phyloP scores from a whole-genome alignment of 805 yeast species.

The Jamesozyma piceae region DNA sequence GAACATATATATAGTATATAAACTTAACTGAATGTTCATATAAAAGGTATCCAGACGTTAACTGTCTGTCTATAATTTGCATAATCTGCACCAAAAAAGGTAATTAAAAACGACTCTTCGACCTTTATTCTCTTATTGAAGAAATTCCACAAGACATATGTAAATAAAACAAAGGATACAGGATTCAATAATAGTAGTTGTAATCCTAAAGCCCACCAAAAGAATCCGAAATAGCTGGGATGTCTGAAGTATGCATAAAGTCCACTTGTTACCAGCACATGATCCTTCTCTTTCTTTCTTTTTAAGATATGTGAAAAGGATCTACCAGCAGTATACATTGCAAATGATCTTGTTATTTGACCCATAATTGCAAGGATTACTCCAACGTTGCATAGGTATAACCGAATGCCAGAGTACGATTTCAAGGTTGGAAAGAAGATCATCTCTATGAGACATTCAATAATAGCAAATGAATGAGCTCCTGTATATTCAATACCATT shows the following conservation, averaged over 20 bases:
- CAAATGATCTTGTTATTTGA: constrained; percentile 57
- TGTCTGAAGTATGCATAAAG: constrained; percentile 63
- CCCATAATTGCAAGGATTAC: constrained; percentile 41
- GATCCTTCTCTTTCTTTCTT: constrained; percentile 41
- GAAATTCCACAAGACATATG: constrained; percentile 53
- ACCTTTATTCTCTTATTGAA: constrained; percentile 55
- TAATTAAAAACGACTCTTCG: constrained; percentile 59
- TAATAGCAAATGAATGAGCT: constrained; percentile 48
- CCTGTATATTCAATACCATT: constrained; percentile 51
- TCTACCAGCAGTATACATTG: constrained; percentile 82
- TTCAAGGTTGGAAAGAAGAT: constrained; percentile 35
- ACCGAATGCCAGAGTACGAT: constrained; percentile 2
- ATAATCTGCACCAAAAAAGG: constrained; percentile 69
- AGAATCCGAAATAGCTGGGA: constrained; percentile 88
- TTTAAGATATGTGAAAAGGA: constrained; percentile 81
- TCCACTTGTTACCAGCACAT: constrained; percentile 64
- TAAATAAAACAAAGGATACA: constrained; percentile 45
- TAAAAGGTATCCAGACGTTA: constrained; percentile 58
- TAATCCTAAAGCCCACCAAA: constrained; percentile 86
- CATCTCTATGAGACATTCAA: constrained; percentile 41
- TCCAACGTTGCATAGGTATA: constrained; percentile 36
- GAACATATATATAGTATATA: background rate
- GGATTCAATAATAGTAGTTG: constrained; percentile 66
- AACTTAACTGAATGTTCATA: constrained; percentile 17
- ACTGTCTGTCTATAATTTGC: constrained; percentile 40